Evolutionary conservation across 805 yeast species (phyloP).

Genomic region (Clavispora vitiphila): DNA sequence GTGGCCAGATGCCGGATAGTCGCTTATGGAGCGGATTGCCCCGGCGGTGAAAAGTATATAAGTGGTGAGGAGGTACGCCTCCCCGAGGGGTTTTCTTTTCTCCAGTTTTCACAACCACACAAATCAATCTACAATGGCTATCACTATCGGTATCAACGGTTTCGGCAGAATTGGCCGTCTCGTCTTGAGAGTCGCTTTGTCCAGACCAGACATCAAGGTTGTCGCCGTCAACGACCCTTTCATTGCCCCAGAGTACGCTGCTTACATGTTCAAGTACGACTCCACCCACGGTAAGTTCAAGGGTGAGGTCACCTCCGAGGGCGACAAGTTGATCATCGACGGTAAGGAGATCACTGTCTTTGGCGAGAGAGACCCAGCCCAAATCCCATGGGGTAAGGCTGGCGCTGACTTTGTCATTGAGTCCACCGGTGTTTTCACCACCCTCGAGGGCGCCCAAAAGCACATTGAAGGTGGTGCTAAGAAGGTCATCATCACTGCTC

Average conservation of each 20-base stretch:
- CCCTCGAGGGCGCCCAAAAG: slow-evolving; percentile 70
- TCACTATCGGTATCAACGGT: slow-evolving; percentile 86
- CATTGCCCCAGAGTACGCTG: slow-evolving; percentile 85
- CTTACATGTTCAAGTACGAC: slow-evolving; percentile 94
- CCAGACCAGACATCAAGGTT: slow-evolving; percentile 70
- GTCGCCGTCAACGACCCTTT: slow-evolving; percentile 91
- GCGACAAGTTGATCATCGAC: slow-evolving; percentile 57
- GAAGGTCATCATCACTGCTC: slow-evolving; percentile 93
- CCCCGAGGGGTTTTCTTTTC: neutral
- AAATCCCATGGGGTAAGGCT: slow-evolving; percentile 80
- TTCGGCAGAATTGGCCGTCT: slow-evolving; percentile 94
- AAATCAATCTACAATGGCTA: slow-evolving; percentile 39
- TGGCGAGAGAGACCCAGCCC: slow-evolving; percentile 81
- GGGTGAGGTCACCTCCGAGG: slow-evolving; percentile 66
- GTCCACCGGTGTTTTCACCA: slow-evolving; percentile 94
- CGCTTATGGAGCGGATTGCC: slow-evolving; percentile 16
- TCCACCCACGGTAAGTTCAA: slow-evolving; percentile 84
- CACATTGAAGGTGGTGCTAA: slow-evolving; percentile 90
- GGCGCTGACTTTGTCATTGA: slow-evolving; percentile 87
- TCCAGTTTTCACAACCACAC: slow-evolving; percentile 4
- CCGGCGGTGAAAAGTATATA: slow-evolving; percentile 13
- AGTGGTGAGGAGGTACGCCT: slow-evolving; percentile 1
- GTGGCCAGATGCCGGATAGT: slow-evolving; percentile 4
- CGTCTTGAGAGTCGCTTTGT: slow-evolving; percentile 76
- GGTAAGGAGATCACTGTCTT: slow-evolving; percentile 62